Evolutionary conservation across 2,329 filamentous ascomycete species (phyloP), one percentile per base, ranked within the genome.

Genomic region (Aspergillus carbonarius): DNA sequence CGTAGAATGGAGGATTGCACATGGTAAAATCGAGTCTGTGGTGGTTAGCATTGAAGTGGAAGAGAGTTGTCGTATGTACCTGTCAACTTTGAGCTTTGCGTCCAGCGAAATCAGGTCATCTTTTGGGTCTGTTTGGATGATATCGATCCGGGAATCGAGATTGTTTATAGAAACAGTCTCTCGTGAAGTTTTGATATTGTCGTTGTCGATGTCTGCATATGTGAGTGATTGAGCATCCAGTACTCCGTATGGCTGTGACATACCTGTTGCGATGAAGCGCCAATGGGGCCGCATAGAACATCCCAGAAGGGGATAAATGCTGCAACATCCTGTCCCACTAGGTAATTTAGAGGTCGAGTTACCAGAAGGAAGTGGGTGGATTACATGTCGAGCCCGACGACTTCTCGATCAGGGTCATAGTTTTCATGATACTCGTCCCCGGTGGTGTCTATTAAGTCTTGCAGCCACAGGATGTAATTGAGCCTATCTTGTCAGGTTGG

Each of bases 1-100:
- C 75, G 78, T 97, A 98, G 77, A 99, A 99, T 0, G 95, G 95
- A 0, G 95, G 95, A 66, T 99, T 99, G 63, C 89, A 93, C 87
- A 98, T 96, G 59, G 85, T 87, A 72, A 98, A 97, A 70, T 93
- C 88, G 44, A 96, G 80, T 3, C 79, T 81, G 9, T 18, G 54
- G 18, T 37, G 51, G 55, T 56, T 47, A 50, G 50, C 48, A 34
- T 54, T 57, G 56, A 40, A 18, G 32, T 23, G 12, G 47, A 12
- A 3, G 25, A 17, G 23, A 42, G 5, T 2, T 10, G n/a, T 40
- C 9, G n/a, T 17, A 53, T 61, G 58, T 58, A 70, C 20, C 59
- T 66, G 54, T 73, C 63, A 23, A 70, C 49, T 17, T 63, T 62
- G n/a, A 72, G 55, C 25, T 67, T 66, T 3, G 80, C 80, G 39